Conservation (phyloP, 2,329 filamentous ascomycete genomes). For the Whalleya microplaca region DNA sequence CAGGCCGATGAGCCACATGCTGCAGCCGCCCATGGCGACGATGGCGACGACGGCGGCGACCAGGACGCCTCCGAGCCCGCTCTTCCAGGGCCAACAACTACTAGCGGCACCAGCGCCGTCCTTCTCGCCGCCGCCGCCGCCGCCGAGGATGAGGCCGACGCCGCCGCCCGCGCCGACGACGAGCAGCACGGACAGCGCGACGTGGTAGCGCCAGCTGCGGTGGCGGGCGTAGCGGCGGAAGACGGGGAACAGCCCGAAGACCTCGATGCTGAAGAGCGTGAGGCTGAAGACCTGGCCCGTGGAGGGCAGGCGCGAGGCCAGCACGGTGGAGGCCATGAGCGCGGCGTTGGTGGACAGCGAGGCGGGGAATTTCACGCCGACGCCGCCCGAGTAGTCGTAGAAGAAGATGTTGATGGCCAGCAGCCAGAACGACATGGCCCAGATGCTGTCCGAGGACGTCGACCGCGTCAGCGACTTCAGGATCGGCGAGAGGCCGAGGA, state of each 20-base stretch:
- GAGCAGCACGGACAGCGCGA: conserved; percentile 73
- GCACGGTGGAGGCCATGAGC: conserved; percentile 92
- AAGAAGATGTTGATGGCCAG: conserved; percentile 96
- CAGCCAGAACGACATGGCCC: conserved; percentile 93
- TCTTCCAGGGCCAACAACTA: conserved; percentile 54
- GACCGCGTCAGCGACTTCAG: conserved; percentile 94
- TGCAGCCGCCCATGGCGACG: conserved; percentile 87
- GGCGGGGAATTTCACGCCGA: conserved; percentile 67
- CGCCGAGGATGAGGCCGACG: conserved; percentile 65
- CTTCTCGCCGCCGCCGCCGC: conserved; percentile 48
- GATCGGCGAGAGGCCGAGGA: conserved; percentile 91
- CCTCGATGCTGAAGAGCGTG: conserved; percentile 94
- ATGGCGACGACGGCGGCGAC: conserved; percentile 75
- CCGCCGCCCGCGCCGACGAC: conserved; percentile 81
- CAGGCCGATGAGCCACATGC: conserved; percentile 96
- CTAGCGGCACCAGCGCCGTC: conserved; percentile 45
- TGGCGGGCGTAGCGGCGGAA: conserved; percentile 88
- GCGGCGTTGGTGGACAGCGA: conserved; percentile 92
- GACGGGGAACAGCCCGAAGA: conserved; percentile 97
- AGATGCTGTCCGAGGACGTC: conserved; percentile 92
- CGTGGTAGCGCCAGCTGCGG: conserved; percentile 80
- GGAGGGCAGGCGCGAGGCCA: conserved; percentile 84
- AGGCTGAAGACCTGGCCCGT: conserved; percentile 95
- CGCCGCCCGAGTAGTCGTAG: conserved; percentile 87
- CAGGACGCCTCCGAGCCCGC: conserved; percentile 70